These are phyloP conservation scores for Ampelomyces quisqualis DNA, from an alignment of 2,329 filamentous ascomycete genomes.

Conservation along the genomic window DNA sequence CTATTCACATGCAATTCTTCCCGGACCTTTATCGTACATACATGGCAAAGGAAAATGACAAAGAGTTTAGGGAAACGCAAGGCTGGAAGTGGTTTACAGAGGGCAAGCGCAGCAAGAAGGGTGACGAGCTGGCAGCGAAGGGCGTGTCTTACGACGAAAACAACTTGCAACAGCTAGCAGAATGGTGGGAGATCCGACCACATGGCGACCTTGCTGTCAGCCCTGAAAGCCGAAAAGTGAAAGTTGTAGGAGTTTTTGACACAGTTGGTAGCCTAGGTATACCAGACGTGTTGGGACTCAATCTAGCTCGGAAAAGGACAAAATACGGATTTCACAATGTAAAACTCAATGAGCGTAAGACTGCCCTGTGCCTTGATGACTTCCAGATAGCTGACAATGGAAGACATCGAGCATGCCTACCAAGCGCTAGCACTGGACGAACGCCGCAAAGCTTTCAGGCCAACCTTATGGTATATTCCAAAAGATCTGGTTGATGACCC, in stretches of 20 bases:
- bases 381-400: too few relatives aligned
- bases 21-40: conserved; percentile 47
- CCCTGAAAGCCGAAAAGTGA: conserved; percentile 36
- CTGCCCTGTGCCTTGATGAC: not conserved
- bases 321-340: conserved; percentile 41
- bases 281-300: conserved; percentile 44
- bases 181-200: conserved; percentile 41
- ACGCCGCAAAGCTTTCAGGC: conserved; percentile 53
- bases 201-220: conserved; percentile 25
- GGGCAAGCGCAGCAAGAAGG: conserved; percentile 36
- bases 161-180: conserved; percentile 27
- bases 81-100: conserved; percentile 37
- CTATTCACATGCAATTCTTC: conserved; percentile 47
- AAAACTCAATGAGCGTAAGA: conserved; percentile 37
- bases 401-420: conserved; percentile 55
- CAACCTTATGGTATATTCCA: conserved; percentile 53
- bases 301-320: conserved; percentile 19
- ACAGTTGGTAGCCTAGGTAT: conserved; percentile 51
- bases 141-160: conserved; percentile 12
- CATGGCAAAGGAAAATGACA: conserved; percentile 30
- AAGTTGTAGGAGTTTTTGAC: conserved; percentile 52
- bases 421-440: conserved; percentile 59
- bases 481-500: conserved; percentile 36
- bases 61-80: conserved; percentile 27
- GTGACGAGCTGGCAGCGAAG: conserved; percentile 15